phyloP scores from a whole-genome alignment of 148 eudicot species.

The Chenopodium album region DNA sequence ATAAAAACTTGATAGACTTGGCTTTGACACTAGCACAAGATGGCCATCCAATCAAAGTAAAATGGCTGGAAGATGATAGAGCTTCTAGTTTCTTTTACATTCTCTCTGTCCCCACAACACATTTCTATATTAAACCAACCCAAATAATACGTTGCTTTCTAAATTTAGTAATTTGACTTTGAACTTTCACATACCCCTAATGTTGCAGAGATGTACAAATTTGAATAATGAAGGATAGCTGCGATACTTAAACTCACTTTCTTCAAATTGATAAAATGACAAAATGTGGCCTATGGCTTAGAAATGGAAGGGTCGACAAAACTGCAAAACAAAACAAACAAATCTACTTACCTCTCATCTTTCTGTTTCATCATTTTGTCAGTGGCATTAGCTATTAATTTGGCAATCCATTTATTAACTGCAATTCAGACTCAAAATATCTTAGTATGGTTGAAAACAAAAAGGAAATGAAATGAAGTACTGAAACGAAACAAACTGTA shows the following conservation, averaged over 20 bases:
- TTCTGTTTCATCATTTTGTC: conserved; percentile 93
- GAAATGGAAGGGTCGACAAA: neutral
- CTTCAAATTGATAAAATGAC: neutral
- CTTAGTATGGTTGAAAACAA: neutral
- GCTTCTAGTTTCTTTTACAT: neutral
- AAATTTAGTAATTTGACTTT: too few species aligned
- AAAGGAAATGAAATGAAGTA: neutral
- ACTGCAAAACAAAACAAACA: neutral
- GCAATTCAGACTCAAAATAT: conserved; percentile 16
- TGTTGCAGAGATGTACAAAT: neutral
- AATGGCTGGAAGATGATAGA: neutral
- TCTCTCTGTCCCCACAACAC: neutral
- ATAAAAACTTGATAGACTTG: neutral
- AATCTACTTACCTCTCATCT: conserved; percentile 72
- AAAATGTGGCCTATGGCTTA: neutral
- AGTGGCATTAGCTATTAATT: conserved; percentile 80
- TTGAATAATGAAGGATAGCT: neutral
- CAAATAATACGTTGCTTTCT: neutral
- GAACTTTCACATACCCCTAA: too few species aligned
- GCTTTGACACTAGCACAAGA: neutral
- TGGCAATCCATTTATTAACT: conserved; percentile 96
- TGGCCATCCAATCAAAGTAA: neutral
- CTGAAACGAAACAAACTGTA: neutral
- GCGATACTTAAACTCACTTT: neutral
- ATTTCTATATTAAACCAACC: neutral